A percentile compares a stretch with the other conserved stretches of the same genome.
Conservation (phyloP, 2,329 filamentous ascomycete species). For the Orbilia javanica region DNA sequence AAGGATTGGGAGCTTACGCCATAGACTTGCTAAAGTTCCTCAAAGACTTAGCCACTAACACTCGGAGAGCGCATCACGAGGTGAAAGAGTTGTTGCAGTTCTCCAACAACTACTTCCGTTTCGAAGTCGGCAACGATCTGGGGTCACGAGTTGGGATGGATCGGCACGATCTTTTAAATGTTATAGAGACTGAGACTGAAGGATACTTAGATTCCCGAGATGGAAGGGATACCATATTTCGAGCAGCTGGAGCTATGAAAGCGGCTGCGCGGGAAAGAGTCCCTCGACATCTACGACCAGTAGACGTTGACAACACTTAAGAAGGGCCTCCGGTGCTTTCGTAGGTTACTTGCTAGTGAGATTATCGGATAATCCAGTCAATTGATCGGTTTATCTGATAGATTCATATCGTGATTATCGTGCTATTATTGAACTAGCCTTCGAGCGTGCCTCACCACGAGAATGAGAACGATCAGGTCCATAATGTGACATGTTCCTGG, state of each 20-base stretch:
- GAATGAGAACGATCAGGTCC: too few relatives aligned
- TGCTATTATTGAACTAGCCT: too few relatives aligned
- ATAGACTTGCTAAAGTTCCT: not conserved
- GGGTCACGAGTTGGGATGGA: slow-evolving; percentile 11
- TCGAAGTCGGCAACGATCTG: slow-evolving; percentile 1
- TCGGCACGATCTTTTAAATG: not conserved
- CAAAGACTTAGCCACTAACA: slow-evolving; percentile 11
- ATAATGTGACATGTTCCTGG: too few relatives aligned
- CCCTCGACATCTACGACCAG: not conserved
- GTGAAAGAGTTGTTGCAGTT: slow-evolving; percentile 9
- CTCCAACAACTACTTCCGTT: slow-evolving; percentile 5
- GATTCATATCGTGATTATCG: too few relatives aligned
- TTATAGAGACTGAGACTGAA: not conserved
- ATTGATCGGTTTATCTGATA: too few relatives aligned
- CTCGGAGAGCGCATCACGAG: slow-evolving; percentile 3
- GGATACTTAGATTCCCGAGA: not conserved
- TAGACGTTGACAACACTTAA: not conserved
- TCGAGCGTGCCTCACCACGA: too few relatives aligned
- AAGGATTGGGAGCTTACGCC: slow-evolving; percentile 1
- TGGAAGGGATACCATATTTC: not conserved
- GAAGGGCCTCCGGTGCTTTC: too few relatives aligned
- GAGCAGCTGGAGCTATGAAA: not conserved
- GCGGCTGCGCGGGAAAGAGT: not conserved
- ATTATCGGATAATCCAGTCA: too few relatives aligned
- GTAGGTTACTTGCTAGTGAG: too few relatives aligned